Evolutionary conservation across 2,329 filamentous ascomycete genomes (phyloP).

Genomic region (Blastomyces gilchristii): DNA sequence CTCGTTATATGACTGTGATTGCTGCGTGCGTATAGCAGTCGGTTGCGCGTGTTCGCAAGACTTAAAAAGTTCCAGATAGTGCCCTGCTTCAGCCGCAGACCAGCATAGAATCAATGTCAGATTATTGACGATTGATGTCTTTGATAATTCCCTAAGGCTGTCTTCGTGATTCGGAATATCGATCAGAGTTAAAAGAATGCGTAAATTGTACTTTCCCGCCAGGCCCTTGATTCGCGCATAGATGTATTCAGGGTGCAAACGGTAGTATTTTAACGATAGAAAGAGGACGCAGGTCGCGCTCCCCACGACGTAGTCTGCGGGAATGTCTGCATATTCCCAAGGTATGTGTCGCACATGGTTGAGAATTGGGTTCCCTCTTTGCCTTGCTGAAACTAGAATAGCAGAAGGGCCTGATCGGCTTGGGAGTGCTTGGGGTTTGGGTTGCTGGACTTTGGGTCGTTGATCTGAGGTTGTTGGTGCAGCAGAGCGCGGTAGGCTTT

Average conservation of each 20-base stretch:
- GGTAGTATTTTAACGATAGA: slow-evolving; percentile 91
- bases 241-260: slow-evolving; percentile 93
- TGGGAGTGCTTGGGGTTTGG: slow-evolving; percentile 75
- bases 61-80: slow-evolving; percentile 93
- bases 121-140: slow-evolving; percentile 86
- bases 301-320: slow-evolving; percentile 83
- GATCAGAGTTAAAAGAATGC: slow-evolving; percentile 80
- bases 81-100: slow-evolving; percentile 84
- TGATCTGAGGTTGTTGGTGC: slow-evolving; percentile 34
- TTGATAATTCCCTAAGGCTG: slow-evolving; percentile 75
- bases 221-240: slow-evolving; percentile 83
- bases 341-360: slow-evolving; percentile 69
- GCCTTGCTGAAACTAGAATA: slow-evolving; percentile 80
- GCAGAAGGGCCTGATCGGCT: slow-evolving; percentile 57
- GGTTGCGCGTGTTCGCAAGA: slow-evolving; percentile 80
- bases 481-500: slow-evolving; percentile 20
- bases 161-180: slow-evolving; percentile 95
- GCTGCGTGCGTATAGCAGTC: slow-evolving; percentile 72
- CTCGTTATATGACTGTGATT: slow-evolving; percentile 73
- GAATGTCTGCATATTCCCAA: slow-evolving; percentile 98
- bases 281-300: slow-evolving; percentile 84
- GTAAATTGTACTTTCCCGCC: slow-evolving; percentile 74
- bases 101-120: slow-evolving; percentile 87
- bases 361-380: slow-evolving; percentile 90
- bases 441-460: slow-evolving; percentile 60